Conservation (phyloP, 2,329 filamentous ascomycete genomes). For the Laburnicola sp. region DNA sequence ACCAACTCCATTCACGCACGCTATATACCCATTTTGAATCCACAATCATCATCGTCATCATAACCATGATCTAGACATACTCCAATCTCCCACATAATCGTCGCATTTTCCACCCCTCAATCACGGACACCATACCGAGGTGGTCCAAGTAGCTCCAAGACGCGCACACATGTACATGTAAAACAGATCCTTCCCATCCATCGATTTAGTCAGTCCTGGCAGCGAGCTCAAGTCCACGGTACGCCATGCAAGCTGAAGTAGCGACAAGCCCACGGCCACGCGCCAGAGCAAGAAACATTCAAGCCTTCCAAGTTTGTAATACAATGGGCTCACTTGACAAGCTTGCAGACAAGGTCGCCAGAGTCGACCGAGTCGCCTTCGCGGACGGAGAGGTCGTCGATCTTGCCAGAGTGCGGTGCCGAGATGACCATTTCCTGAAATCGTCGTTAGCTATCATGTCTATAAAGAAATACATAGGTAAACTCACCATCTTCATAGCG, state of each 20-base stretch:
- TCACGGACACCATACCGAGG: too few relatives aligned
- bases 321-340: slow-evolving; percentile 63
- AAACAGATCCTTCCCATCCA: too few relatives aligned
- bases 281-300: slow-evolving; percentile 4
- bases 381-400: slow-evolving; percentile 78
- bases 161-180: too few relatives aligned
- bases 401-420: slow-evolving; percentile 90
- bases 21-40: too few relatives aligned
- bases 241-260: neutral
- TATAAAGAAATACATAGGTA: neutral
- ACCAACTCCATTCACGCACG: too few relatives aligned
- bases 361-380: slow-evolving; percentile 96
- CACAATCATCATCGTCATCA: too few relatives aligned
- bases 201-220: too few relatives aligned
- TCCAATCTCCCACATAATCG: too few relatives aligned
- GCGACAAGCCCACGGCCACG: neutral
- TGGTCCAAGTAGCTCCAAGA: too few relatives aligned
- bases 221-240: neutral
- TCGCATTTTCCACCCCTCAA: too few relatives aligned
- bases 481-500: slow-evolving; percentile 98
- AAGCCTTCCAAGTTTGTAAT: slow-evolving; percentile 1
- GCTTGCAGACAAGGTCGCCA: slow-evolving; percentile 92
- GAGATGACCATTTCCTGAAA: slow-evolving; percentile 96
- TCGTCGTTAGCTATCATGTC: slow-evolving; percentile 23
- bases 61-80: too few relatives aligned